Base-by-base conservation (phyloP, 331 rosid genomes). In the Malus hybrid region DNA sequence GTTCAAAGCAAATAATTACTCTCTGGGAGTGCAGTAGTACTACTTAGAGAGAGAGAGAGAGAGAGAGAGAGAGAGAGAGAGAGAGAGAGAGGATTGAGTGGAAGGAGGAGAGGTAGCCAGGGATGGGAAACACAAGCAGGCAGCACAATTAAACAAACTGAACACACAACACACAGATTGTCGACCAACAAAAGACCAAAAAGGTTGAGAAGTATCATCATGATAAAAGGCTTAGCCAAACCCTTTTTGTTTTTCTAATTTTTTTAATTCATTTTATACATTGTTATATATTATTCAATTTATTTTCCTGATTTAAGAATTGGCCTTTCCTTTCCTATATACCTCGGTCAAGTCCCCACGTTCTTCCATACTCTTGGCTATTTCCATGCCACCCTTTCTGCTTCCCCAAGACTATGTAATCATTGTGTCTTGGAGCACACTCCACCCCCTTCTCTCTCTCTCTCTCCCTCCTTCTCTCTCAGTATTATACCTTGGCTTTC, bases 371-470 rank as follows among this genome's bases (percentile, higher is more conserved):
- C 86, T 76, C 85, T 87, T 83, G 80, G 91, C 88, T 87, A 83
- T 85, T 86, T 87, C 90, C 96, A 93, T 89, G 89, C 96, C 94
- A 42, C 82, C 88, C 90, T 88, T 90, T 89, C 89, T 87, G 91
- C 89, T 89, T 82, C 93, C 93, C 93, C 88, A 82, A 93, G 91
- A 93, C 96, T 86, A 76, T 86, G 93, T 87, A 90, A 93, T 93
- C 93, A 93, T 93, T 93, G 88, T 93, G 97, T 88, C 97, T 90
- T 88, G 90, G 97, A 93, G 90, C 89, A 90, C 86, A 92, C 97
- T 89, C 90, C 90, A 44, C 61, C 79, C 14, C 62, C 34, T 68
- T 28, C 77, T 34, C 67, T 39, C 19, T 72, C 19, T 72, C 83
- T 72, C 77, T 70, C 32, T 24, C 69, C 33, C 68, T 69, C 24